A percentile compares a stretch with the other conserved stretches of the same genome.
These are phyloP conservation scores for Cutaneotrichosporon cyanovorans DNA, from an alignment of 1,284 basidiomycete genomes.

Conservation along the genomic window DNA sequence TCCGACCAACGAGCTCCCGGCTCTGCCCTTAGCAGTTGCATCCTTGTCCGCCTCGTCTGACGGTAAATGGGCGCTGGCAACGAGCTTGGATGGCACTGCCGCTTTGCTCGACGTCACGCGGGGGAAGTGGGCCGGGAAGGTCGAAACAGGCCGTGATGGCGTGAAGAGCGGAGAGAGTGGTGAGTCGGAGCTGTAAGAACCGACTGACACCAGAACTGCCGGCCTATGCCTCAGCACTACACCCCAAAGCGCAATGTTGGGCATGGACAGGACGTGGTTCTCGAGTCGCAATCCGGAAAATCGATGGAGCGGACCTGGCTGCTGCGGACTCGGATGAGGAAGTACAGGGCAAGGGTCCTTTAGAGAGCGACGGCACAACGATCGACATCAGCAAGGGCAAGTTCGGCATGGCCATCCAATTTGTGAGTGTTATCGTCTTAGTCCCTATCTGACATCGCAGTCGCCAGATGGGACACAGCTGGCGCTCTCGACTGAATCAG, in stretches of 20 bases:
- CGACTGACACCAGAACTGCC: conserved; percentile 24
- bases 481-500: conserved; percentile 68
- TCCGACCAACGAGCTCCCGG: conserved; percentile 55
- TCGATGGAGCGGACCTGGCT: conserved; percentile 51
- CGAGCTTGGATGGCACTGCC: conserved; percentile 72
- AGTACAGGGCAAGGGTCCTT: conserved; percentile 38
- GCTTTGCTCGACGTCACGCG: conserved; percentile 60
- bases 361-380: conserved; percentile 50
- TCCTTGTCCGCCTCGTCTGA: conserved; percentile 60
- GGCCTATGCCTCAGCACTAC: conserved; percentile 75
- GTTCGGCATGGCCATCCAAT: conserved; percentile 69
- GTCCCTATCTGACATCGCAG: conserved; percentile 47
- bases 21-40: conserved; percentile 66
- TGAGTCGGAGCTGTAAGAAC: conserved; percentile 43
- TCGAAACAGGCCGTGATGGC: conserved; percentile 61
- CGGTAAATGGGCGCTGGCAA: conserved; percentile 61
- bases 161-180: conserved; percentile 59
- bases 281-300: conserved; percentile 49
- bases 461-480: conserved; percentile 73
- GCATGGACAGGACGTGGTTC: conserved; percentile 71
- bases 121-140: conserved; percentile 55
- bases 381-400: conserved; percentile 65
- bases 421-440: conserved; percentile 53
- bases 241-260: conserved; percentile 63
- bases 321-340: conserved; percentile 49